These are phyloP conservation scores for Hexamita inflata DNA, from an alignment of 208 protist species.

Conservation along the genomic window DNA sequence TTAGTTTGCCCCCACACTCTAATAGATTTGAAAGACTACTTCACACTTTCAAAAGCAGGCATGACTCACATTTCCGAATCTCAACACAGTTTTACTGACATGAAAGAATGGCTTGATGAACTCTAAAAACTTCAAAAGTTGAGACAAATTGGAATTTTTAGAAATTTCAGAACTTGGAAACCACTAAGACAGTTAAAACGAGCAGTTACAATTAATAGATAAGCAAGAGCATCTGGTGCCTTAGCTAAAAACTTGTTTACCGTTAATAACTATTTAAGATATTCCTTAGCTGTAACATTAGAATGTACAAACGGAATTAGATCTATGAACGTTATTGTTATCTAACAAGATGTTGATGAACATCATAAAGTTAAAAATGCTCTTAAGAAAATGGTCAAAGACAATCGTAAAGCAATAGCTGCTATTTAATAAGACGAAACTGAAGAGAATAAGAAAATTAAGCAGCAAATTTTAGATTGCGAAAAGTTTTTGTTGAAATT, in stretches of 20 bases:
- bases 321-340: background rate
- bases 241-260: background rate
- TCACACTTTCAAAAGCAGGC: background rate
- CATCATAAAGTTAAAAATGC: background rate
- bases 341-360: background rate
- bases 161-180: conserved; percentile 18
- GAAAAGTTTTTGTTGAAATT: background rate
- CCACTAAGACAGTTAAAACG: background rate
- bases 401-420: background rate
- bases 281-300: background rate
- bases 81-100: background rate
- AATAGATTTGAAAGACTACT: background rate
- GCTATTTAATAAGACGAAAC: background rate
- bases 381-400: background rate
- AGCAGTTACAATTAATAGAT: conserved; percentile 6
- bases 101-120: conserved; percentile 23
- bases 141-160: conserved; percentile 4
- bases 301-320: background rate
- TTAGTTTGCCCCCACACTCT: conserved; percentile 6
- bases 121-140: conserved; percentile 7
- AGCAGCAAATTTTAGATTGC: no score
- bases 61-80: background rate
- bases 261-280: background rate
- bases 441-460: no score
- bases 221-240: background rate